Conservation (phyloP, 345 rosid genomes). For the Leavenworthia alabamica region DNA sequence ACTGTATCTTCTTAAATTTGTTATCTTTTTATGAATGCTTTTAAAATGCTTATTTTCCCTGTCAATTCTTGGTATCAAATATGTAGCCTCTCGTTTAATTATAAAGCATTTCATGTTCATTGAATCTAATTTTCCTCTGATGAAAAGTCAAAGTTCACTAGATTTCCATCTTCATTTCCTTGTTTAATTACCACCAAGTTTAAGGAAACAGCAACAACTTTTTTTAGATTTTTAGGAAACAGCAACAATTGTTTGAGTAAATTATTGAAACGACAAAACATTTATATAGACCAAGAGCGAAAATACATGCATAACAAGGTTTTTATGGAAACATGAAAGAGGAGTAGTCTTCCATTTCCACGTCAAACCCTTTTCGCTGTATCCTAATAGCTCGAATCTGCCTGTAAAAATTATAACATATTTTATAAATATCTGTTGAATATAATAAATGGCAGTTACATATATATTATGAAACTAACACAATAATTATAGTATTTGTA, state of each 20-base stretch:
- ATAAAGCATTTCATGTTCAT: not conserved
- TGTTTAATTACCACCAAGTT: not conserved
- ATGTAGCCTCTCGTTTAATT: not conserved
- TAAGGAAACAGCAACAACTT: slow-evolving; percentile 3
- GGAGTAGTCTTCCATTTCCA: slow-evolving; percentile 16
- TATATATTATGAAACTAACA: not conserved
- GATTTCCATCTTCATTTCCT: not conserved
- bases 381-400: slow-evolving; percentile 23
- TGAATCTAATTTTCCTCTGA: not conserved
- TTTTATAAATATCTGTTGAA: not conserved
- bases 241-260: slow-evolving; percentile 7
- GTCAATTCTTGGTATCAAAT: not conserved
- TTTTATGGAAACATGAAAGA: slow-evolving; percentile 18
- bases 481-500: not conserved
- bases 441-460: not conserved
- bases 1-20: not conserved
- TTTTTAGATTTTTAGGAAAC: not conserved
- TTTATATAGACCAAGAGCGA: not conserved
- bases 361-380: not conserved
- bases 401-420: slow-evolving; percentile 10
- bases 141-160: not conserved
- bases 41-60: not conserved
- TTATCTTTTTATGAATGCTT: not conserved
- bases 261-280: slow-evolving; percentile 26
- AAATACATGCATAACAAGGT: not conserved